phyloP scores from a whole-genome alignment of 1,139 yeast species.

The Casaregolazyma suthepensis region DNA sequence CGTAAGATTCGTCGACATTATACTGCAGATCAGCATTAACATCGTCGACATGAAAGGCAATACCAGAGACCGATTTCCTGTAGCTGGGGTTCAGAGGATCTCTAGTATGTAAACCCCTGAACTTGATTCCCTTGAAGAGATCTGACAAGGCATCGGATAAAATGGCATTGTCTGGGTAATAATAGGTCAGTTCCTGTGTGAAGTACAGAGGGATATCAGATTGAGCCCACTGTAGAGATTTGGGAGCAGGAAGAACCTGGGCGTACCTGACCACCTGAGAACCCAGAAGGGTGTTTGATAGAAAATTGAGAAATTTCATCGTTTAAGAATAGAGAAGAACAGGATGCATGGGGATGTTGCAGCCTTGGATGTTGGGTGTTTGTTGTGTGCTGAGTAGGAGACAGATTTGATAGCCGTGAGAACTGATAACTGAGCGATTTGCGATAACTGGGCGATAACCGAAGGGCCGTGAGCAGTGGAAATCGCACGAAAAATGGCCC shows the following conservation, averaged over 20 bases:
- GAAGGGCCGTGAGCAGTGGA: no score
- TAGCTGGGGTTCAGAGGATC: not conserved
- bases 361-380: not conserved
- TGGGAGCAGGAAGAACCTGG: conserved; percentile 10
- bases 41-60: conserved; percentile 22
- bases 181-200: not conserved
- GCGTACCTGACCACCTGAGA: not conserved
- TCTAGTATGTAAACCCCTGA: not conserved
- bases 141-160: conserved; percentile 4
- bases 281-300: not conserved
- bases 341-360: not conserved
- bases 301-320: conserved; percentile 1
- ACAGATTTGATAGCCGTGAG: no score
- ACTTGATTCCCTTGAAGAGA: not conserved
- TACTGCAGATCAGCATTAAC: conserved; percentile 33
- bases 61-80: not conserved
- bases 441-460: no score
- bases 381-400: no score
- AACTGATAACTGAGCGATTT: no score
- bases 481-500: no score
- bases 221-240: conserved; percentile 1
- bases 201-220: conserved; percentile 2
- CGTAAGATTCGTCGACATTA: conserved; percentile 40
- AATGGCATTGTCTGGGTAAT: conserved; percentile 1
- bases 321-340: not conserved